Conservation (phyloP, 2,329 filamentous ascomycete genomes). For the Penicillium sp. region DNA sequence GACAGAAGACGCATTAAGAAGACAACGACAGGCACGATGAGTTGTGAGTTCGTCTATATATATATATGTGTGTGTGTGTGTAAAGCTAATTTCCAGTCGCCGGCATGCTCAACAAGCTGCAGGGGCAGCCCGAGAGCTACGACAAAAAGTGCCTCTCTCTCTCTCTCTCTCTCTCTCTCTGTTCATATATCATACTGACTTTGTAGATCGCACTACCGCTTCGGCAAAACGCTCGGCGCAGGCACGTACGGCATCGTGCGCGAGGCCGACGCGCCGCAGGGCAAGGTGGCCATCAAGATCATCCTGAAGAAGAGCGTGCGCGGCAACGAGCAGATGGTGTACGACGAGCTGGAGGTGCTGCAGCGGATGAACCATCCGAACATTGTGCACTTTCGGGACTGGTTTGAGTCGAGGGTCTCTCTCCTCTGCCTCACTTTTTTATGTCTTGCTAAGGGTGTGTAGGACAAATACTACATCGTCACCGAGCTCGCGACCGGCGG, state of each 20-base stretch:
- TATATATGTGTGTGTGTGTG: neutral
- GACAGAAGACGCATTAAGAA: neutral
- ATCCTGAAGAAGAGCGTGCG: slow-evolving; percentile 99
- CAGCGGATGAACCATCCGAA: slow-evolving; percentile 87
- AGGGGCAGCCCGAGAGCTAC: slow-evolving; percentile 95
- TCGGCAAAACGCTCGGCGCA: slow-evolving; percentile 89
- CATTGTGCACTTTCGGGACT: slow-evolving; percentile 96
- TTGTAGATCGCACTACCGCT: slow-evolving; percentile 75
- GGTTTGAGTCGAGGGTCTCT: slow-evolving; percentile 85
- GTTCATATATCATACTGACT: slow-evolving; percentile 8
- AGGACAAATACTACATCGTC: slow-evolving; percentile 99
- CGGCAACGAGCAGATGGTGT: slow-evolving; percentile 97
- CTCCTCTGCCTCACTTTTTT: neutral
- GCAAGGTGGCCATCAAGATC: slow-evolving; percentile 95
- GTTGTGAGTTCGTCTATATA: neutral
- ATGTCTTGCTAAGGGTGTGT: slow-evolving; percentile 13
- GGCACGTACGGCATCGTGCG: slow-evolving; percentile 98
- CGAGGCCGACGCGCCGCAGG: slow-evolving; percentile 79
- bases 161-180: neutral
- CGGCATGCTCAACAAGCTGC: slow-evolving; percentile 90
- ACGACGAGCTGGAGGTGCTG: slow-evolving; percentile 92
- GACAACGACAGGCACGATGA: neutral
- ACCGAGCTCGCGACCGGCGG: slow-evolving; percentile 93
- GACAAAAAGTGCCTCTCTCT: slow-evolving; percentile 74
- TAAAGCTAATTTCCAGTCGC: slow-evolving; percentile 56